These are phyloP conservation scores for Bromus sterilis DNA, from an alignment of 176 grass and related monocot species.

Conservation along the genomic window DNA sequence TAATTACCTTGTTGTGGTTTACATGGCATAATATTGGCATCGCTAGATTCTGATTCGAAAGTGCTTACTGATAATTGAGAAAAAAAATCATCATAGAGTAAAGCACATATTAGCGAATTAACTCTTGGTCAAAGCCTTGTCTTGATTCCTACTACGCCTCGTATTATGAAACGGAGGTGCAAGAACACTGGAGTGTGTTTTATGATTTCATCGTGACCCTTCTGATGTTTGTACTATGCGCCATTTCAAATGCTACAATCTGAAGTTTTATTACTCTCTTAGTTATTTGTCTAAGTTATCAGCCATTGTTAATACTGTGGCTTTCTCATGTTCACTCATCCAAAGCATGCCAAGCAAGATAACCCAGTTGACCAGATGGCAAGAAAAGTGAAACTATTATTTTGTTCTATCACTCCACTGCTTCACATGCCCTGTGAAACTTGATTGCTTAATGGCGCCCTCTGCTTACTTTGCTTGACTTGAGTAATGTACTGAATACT, in stretches of 20 bases:
- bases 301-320: not conserved
- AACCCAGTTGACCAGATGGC: not conserved
- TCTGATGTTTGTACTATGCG: not conserved
- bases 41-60: not conserved
- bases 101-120: not conserved
- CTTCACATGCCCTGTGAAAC: not conserved
- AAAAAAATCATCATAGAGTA: not conserved
- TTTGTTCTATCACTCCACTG: not conserved
- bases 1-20: not conserved
- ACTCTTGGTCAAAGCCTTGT: not conserved
- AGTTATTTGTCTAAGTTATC: not conserved
- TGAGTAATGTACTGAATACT: not conserved
- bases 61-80: not conserved
- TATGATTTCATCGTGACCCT: not conserved
- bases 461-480: not conserved
- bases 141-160: not conserved
- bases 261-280: not conserved
- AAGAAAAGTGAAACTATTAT: constrained; percentile 7
- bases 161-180: no score
- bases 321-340: constrained; percentile 33
- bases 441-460: not conserved
- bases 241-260: not conserved
- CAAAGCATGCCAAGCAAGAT: constrained; percentile 17
- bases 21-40: not conserved
- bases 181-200: not conserved